phyloP scores from a whole-genome alignment of 2,329 filamentous ascomycete genomes.

The Penicillium polonicum region DNA sequence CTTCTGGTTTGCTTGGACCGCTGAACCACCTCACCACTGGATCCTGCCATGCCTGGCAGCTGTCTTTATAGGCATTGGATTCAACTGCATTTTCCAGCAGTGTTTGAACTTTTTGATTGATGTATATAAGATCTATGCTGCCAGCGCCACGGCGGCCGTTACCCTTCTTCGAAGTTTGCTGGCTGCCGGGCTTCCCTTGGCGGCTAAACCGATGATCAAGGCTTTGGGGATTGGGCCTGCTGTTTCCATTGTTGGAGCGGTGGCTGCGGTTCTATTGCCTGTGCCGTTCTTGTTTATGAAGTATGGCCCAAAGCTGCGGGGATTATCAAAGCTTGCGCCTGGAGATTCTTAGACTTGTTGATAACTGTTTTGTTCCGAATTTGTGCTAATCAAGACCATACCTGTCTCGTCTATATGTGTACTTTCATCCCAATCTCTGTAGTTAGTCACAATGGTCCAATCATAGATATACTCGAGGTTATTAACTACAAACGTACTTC shows the following conservation, averaged over 20 bases:
- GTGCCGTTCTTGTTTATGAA: constrained; percentile 50
- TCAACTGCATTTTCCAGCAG: constrained; percentile 49
- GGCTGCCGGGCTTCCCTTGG: constrained; percentile 39
- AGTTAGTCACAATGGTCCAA: no score
- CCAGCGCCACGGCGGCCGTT: constrained; percentile 44
- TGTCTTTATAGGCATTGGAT: constrained; percentile 47
- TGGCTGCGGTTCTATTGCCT: constrained; percentile 42
- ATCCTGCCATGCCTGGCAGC: constrained; percentile 13
- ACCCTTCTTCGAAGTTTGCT: constrained; percentile 47
- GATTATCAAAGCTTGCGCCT: constrained; percentile 44
- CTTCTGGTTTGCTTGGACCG: constrained; percentile 49
- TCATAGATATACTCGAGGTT: neutral
- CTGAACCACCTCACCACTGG: constrained; percentile 23
- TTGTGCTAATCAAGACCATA: neutral
- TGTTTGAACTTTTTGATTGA: constrained; percentile 51
- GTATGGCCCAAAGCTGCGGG: constrained; percentile 42
- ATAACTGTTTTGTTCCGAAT: neutral
- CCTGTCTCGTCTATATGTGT: neutral
- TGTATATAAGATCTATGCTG: constrained; percentile 42
- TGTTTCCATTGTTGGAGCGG: constrained; percentile 43
- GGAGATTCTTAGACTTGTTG: neutral
- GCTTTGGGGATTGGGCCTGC: constrained; percentile 45
- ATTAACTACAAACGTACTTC: neutral
- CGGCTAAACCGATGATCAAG: constrained; percentile 43
- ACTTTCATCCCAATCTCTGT: neutral